Base-by-base conservation (phyloP, 2,329 filamentous ascomycete genomes). In the Fonsecaea monophora region DNA sequence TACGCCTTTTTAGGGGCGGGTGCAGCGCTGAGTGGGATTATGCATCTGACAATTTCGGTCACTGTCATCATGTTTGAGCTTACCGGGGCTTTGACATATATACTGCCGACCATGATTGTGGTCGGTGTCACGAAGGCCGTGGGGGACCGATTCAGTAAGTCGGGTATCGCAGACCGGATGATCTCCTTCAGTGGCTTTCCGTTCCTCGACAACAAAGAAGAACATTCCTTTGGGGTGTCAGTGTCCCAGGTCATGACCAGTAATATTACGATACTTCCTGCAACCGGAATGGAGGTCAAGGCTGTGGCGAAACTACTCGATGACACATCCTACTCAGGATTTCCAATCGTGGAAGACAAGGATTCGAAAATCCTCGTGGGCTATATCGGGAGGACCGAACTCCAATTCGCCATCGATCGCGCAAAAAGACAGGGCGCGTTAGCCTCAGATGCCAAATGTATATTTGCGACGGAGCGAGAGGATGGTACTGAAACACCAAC, bases 61-160 rank as follows among this genome's bases (percentile, higher is more conserved):
- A 94, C 97, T 1, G 95, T 99, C 74, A 99, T 99, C 78, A 98
- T 99, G 95, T 98, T 98, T 75, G 95, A 99, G 79, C 85, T 99
- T 57, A 99, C 95, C 0, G 95, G 95, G n/a, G 95, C 95, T 6
- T 82, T 98, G 67, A 97, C 94, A 1, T 99, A 99, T 76, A 98
- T 99, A 71, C 82, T 99, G 34, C 95, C 95, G 0, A 98, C 94
- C 13, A 99, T 99, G 95, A 97, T 99, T 73, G 95, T 98, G 0
- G 95, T 98, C 2, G 95, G 95, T 57, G 91, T 97, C 37, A 98
- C 94, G 45, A 99, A 99, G 82, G 92, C 92, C 13, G 92, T 99
- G 55, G 89, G 91, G 68, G 92, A 96, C 72, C 84, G 93, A 12
- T 95, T 96, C 75, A 92, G 93, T n/a, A 96, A 94, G 76, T 95